These are phyloP conservation scores for Globisporangium parvum DNA, from an alignment of 352 stramenopile species.

Conservation along the genomic window DNA sequence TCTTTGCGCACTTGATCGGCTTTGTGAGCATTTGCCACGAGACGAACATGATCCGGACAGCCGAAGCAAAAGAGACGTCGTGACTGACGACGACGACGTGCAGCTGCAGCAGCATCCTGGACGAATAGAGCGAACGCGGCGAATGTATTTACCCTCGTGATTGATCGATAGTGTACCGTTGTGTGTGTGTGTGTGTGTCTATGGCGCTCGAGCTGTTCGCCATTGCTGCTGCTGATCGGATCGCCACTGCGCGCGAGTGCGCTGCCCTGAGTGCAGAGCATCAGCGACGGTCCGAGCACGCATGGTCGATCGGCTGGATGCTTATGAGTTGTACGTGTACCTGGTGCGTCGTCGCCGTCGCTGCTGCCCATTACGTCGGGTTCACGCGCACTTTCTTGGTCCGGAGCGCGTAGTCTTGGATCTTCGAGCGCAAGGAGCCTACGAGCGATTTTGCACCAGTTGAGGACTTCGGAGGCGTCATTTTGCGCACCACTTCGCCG, in stretches of 20 bases:
- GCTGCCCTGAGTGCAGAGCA: too few relatives aligned
- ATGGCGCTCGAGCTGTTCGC: not conserved
- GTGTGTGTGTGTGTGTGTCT: not conserved
- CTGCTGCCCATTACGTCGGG: slow-evolving; percentile 25
- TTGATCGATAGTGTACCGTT: slow-evolving; percentile 1
- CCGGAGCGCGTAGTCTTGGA: slow-evolving; percentile 33
- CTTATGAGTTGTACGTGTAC: slow-evolving; percentile 2
- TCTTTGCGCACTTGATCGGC: slow-evolving; percentile 75
- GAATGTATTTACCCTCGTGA: slow-evolving; percentile 7
- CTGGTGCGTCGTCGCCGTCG: not conserved
- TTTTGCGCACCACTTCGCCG: slow-evolving; percentile 30
- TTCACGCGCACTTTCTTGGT: slow-evolving; percentile 55
- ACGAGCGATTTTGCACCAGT: slow-evolving; percentile 35
- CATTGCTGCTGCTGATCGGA: too few relatives aligned
- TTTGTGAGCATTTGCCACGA: slow-evolving; percentile 75
- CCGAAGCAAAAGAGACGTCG: slow-evolving; percentile 15
- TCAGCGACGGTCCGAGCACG: too few relatives aligned
- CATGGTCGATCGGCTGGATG: not conserved
- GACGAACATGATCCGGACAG: slow-evolving; percentile 39
- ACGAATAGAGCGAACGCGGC: not conserved
- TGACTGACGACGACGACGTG: not conserved
- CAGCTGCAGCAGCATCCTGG: not conserved
- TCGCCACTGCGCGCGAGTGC: too few relatives aligned
- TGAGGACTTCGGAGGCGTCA: slow-evolving; percentile 25
- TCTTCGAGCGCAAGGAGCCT: slow-evolving; percentile 41